Evolutionary conservation across 331 rosid species (phyloP), one percentile per base, ranked within the genome.

Genomic region (Telfairia occidentalis): DNA sequence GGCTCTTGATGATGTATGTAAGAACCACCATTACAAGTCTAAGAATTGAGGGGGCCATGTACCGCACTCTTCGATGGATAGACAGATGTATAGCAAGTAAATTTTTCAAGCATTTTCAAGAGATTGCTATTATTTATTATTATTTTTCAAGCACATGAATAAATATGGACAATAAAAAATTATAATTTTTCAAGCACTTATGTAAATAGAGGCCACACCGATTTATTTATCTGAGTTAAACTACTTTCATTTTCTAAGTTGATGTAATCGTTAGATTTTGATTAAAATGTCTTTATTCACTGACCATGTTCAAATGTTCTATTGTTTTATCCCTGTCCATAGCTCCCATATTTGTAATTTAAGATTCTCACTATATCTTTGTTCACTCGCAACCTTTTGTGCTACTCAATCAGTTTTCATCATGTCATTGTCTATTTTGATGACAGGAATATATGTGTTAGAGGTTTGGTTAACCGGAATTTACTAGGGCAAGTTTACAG

Each of bases 1-100:
- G 98, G 98, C 96, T 83, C 95, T 94, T 34, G 98, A 94, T 73
- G 98, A 94, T 87, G 98, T 94, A 65, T n/a, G 97, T 94, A 64
- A 88, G 35, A 89, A 94, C 98, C 76, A 95, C 98, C 81, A 86
- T 83, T 55, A 95, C 98, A 65, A 96, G 98, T 82, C 96, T 97
- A 83, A 83, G 98, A 86, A 78, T 95, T 45, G 89, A 91, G 96
- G 98, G 91, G 85, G 98, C 97, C 77, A 95, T 82, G 92, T 79
- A 90, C 76, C 90, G 96, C 80, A 95, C 97, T 59, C 90, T 91
- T 77, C 86, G 96, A 78, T 95, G 98, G 96, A 91, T 95, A 74
- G 97, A 95, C 82, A 91, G 96, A 87, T 95, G 98, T 66, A 88
- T 95, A 85, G 78, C 73, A 79, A 96, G 98, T 89, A 86, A 78